Percentiles rank a stretch among this genome's conserved stretches.
Evolutionary conservation across 2,329 filamentous ascomycete genomes (phyloP).

Genomic region (Eutypella sp.): DNA sequence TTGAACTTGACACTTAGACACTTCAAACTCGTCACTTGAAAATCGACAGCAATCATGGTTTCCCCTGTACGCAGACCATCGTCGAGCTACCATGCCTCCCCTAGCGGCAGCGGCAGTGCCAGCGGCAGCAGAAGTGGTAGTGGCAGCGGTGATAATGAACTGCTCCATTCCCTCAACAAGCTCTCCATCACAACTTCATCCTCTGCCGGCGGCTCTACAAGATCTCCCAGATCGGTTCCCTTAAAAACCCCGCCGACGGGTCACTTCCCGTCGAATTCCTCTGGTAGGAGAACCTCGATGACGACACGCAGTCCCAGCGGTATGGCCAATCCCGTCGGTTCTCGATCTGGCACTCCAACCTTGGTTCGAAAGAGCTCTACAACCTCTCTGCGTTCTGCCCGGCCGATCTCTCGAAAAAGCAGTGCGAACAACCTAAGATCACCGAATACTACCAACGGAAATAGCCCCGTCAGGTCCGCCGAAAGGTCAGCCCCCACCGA

Average conservation of each 20-base stretch:
- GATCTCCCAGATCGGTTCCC: neutral
- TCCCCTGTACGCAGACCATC: conserved; percentile 14
- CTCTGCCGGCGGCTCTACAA: conserved; percentile 23
- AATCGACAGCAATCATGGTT: conserved; percentile 13
- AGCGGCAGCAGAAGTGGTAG: too few species aligned
- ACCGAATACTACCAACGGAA: conserved; percentile 23
- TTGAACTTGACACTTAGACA: too few species aligned
- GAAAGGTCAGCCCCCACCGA: conserved; percentile 39
- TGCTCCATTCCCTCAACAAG: conserved; percentile 23
- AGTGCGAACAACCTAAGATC: conserved; percentile 43
- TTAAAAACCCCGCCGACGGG: conserved; percentile 18
- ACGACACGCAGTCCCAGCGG: conserved; percentile 39
- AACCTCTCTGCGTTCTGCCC: conserved; percentile 49
- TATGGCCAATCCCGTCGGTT: conserved; percentile 28
- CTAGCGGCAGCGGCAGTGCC: too few species aligned
- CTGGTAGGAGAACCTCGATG: conserved; percentile 30
- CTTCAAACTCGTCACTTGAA: neutral
- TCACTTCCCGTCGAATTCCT: too few species aligned
- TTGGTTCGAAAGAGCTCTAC: conserved; percentile 53
- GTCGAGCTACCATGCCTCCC: neutral
- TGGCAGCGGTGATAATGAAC: conserved; percentile 19
- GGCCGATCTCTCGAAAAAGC: conserved; percentile 41
- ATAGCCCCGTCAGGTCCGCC: neutral
- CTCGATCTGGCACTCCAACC: conserved; percentile 44
- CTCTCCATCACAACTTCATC: conserved; percentile 33